Conservation (phyloP, 768 basidiomycete genomes). For the Termitomyces sp. region DNA sequence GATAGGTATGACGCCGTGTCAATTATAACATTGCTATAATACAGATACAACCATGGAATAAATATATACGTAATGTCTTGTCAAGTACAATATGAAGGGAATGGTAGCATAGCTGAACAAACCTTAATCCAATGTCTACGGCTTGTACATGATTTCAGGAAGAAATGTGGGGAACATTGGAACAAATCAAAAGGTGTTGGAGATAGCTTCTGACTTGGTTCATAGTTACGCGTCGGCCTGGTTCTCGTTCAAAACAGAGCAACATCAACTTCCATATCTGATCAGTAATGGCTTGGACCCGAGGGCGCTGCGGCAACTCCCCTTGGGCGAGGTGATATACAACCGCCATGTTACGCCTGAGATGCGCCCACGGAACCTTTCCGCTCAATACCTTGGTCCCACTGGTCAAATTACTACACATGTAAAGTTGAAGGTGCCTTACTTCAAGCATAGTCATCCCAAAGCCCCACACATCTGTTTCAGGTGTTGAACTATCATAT, state of each 20-base stretch:
- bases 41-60: neutral
- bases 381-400: conserved; percentile 3
- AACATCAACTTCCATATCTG: conserved; percentile 12
- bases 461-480: conserved; percentile 21
- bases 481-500: conserved; percentile 1
- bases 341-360: neutral
- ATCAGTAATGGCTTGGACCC: conserved; percentile 8
- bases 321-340: conserved; percentile 3
- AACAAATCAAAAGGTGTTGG: neutral
- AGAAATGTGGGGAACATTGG: neutral
- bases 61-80: neutral
- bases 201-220: neutral
- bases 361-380: conserved; percentile 2
- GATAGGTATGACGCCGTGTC: neutral
- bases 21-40: neutral
- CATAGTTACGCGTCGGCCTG: conserved; percentile 2
- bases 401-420: neutral
- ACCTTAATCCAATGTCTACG: neutral
- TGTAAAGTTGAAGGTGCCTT: neutral
- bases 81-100: neutral
- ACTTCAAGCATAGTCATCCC: conserved; percentile 23
- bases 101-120: neutral
- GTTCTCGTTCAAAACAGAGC: conserved; percentile 5
- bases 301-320: conserved; percentile 5
- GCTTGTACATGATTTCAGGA: too few species aligned